phyloP scores from a whole-genome alignment of 768 basidiomycete genomes.

The Pilatotrama ljubarskyi region DNA sequence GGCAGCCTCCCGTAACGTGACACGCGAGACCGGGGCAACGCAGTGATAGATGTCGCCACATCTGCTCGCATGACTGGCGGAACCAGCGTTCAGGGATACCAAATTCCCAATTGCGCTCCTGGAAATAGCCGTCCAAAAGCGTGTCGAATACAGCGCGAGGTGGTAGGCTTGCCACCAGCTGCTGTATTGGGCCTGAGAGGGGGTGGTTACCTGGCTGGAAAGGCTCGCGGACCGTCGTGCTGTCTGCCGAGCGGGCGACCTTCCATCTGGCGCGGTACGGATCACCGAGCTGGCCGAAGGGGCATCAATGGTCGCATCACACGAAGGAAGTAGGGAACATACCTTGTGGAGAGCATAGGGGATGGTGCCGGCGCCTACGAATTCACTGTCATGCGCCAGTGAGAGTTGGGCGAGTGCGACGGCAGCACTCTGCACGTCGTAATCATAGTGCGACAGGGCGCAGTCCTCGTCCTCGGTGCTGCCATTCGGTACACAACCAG shows the following conservation, averaged over 20 bases:
- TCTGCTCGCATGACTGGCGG: constrained; percentile 40
- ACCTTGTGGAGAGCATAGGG: constrained; percentile 50
- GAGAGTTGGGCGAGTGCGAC: constrained; percentile 45
- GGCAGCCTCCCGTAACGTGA: constrained; percentile 29
- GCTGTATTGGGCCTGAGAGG: constrained; percentile 33
- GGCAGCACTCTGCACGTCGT: constrained; percentile 41
- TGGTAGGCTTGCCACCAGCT: constrained; percentile 34
- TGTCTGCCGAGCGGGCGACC: constrained; percentile 41
- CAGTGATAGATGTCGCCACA: constrained; percentile 45
- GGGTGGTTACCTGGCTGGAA: constrained; percentile 31
- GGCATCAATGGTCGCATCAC: neutral
- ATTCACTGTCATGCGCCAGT: constrained; percentile 47
- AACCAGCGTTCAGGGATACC: constrained; percentile 54
- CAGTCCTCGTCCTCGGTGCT: constrained; percentile 8
- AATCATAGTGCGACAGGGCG: constrained; percentile 28
- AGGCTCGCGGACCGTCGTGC: constrained; percentile 3
- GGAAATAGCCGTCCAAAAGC: constrained; percentile 40
- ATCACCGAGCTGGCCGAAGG: constrained; percentile 37
- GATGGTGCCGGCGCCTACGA: constrained; percentile 47
- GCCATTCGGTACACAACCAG: neutral
- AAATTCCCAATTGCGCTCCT: constrained; percentile 50
- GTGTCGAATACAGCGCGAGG: constrained; percentile 15
- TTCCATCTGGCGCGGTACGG: constrained; percentile 35
- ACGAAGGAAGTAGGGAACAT: constrained; percentile 2
- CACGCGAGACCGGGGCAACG: constrained; percentile 22